Conservation (phyloP, 305 asterid genomes). For the Solanum hybrid region DNA sequence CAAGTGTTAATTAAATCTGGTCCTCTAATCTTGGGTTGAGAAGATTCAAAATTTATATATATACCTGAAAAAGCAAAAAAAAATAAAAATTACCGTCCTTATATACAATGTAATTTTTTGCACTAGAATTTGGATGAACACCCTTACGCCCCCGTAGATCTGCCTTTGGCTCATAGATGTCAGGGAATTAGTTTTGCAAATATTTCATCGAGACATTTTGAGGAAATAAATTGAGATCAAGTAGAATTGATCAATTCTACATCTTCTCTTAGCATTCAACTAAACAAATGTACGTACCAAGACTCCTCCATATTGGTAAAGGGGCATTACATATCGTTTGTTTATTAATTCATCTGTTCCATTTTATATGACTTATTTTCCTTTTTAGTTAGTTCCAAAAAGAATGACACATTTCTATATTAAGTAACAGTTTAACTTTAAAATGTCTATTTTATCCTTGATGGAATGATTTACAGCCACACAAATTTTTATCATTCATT, state of each 20-base stretch:
- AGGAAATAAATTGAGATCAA: background rate
- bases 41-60: background rate
- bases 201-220: background rate
- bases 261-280: background rate
- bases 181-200: background rate
- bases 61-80: background rate
- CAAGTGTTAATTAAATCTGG: background rate
- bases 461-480: too few relatives aligned
- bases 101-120: too few relatives aligned
- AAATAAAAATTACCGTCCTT: too few relatives aligned
- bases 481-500: too few relatives aligned
- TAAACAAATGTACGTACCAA: background rate
- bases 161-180: background rate
- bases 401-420: too few relatives aligned
- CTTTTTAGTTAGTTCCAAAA: fast-evolving
- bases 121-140: background rate
- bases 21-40: background rate
- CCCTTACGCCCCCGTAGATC: background rate
- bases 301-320: background rate
- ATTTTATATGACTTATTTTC: background rate
- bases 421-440: too few relatives aligned
- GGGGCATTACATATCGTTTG: background rate
- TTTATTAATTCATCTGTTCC: fast-evolving
- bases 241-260: background rate
- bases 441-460: too few relatives aligned